Base-by-base conservation (phyloP, 163 green algal genomes). In the Dunaliella salina region DNA sequence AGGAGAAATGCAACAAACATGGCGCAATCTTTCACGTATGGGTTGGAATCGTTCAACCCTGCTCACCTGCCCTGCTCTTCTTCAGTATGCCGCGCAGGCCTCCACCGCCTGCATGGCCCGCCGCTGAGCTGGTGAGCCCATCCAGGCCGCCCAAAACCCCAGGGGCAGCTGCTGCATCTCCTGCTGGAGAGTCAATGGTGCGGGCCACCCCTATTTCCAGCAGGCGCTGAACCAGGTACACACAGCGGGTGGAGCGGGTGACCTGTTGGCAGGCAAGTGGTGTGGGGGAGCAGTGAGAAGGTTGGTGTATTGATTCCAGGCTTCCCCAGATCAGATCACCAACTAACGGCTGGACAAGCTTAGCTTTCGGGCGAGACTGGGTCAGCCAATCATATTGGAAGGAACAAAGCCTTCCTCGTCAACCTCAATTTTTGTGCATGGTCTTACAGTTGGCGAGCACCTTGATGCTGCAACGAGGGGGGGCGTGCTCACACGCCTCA, bases 161-260 rank as follows among this genome's bases (percentile, higher is more conserved):
- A 8, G 40, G 8, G 40, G 40, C 40, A 15, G 40, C 40, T 50
- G 40, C 40, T 50, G 40, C 40, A 50, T 50, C 40, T n/a, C n/a
- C n/a, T 50, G 40, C 40, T 50, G 8, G 8, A 15, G 40, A 50
- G 8, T 50, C 40, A 15, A 50, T 71, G 80, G 80, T 69, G 32
- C 32, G 80, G 32, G 34, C 29, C 40, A 33, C 34, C 33, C 90
- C 90, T 0, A 96, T 82, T 57, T 94, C 90, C 20, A 59, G 69
- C 81, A 98, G 94, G 46, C 93, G 84, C 15, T 80, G 34, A 22
- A 98, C 88, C 72, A 98, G 92, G 87, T 97, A 90, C 30, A 90
- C 84, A 45, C 80, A 92, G 88, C 90, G 97, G 96, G 80, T 95
- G 85, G 92, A 95, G 18, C 87, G 87, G 0, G 93, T 97, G 79